Conservation (phyloP, 345 rosid genomes). For the Eutrema heterophyllum region DNA sequence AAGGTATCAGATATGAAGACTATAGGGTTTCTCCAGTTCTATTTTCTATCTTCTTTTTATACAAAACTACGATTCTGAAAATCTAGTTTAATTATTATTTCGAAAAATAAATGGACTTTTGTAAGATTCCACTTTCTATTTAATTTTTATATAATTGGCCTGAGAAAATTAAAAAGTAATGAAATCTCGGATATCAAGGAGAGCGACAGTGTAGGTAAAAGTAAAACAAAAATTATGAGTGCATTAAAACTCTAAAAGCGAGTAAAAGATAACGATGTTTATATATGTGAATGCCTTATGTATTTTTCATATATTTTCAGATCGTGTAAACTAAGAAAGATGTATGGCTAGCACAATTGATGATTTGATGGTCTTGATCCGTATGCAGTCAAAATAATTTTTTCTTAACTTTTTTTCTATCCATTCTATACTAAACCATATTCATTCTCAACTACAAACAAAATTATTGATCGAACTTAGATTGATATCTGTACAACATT, state of each 20-base stretch:
- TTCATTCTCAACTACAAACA: too few species aligned
- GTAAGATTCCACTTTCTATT: slow-evolving; percentile 18
- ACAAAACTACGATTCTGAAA: slow-evolving; percentile 24
- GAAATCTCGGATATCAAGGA: slow-evolving; percentile 32
- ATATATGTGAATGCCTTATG: not conserved
- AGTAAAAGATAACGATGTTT: slow-evolving; percentile 5
- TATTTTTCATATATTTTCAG: not conserved
- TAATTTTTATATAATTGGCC: slow-evolving; percentile 18
- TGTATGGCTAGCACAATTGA: not conserved
- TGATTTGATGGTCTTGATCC: not conserved
- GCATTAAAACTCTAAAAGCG: slow-evolving; percentile 3
- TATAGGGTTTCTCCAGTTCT: slow-evolving; percentile 29
- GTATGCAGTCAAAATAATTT: not conserved
- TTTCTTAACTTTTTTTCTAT: too few species aligned
- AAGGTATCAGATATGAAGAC: slow-evolving; percentile 29
- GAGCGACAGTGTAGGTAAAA: slow-evolving; percentile 20
- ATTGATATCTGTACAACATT: too few species aligned
- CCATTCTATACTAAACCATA: too few species aligned
- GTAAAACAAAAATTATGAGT: slow-evolving; percentile 2
- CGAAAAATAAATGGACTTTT: not conserved
- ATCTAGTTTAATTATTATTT: not conserved
- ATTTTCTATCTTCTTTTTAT: slow-evolving; percentile 24
- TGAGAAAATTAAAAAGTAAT: slow-evolving; percentile 2
- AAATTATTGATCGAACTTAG: too few species aligned
- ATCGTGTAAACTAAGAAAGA: not conserved